phyloP scores from a whole-genome alignment of 108 stramenopile genomes.

The Skeletonema menzelii region DNA sequence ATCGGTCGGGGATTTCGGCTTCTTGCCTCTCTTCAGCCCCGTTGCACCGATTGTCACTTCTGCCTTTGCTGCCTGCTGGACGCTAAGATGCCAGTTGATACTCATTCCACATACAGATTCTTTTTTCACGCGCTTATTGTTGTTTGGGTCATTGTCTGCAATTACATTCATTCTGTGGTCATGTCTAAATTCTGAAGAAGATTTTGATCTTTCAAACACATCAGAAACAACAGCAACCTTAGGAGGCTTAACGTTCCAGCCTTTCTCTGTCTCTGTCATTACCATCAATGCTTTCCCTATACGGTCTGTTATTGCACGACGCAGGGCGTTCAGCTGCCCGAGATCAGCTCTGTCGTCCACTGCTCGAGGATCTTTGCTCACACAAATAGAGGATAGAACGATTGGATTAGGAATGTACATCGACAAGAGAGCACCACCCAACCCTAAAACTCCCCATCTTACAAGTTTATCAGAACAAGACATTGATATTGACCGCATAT shows the following conservation, averaged over 20 bases:
- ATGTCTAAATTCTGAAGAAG: slow-evolving; percentile 25
- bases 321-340: slow-evolving; percentile 56
- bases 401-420: slow-evolving; percentile 55
- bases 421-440: slow-evolving; percentile 68
- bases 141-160: background rate
- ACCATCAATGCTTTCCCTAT: slow-evolving; percentile 29
- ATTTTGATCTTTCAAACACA: slow-evolving; percentile 37
- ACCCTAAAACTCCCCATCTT: slow-evolving; percentile 80
- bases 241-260: slow-evolving; percentile 26
- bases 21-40: slow-evolving; percentile 80
- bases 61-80: background rate
- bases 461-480: slow-evolving; percentile 92
- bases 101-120: slow-evolving; percentile 54
- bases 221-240: slow-evolving; percentile 46
- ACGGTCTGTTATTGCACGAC: slow-evolving; percentile 60
- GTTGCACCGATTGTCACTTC: slow-evolving; percentile 82
- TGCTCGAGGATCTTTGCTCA: slow-evolving; percentile 63
- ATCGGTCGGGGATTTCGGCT: slow-evolving; percentile 61
- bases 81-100: slow-evolving; percentile 57
- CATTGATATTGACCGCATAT: slow-evolving; percentile 79
- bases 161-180: background rate
- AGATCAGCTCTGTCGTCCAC: slow-evolving; percentile 12
- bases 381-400: slow-evolving; percentile 58
- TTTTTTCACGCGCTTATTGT: slow-evolving; percentile 4
- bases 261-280: background rate